phyloP scores from a whole-genome alignment of 176 grass and related monocot species.

The Oryza australiensis region DNA sequence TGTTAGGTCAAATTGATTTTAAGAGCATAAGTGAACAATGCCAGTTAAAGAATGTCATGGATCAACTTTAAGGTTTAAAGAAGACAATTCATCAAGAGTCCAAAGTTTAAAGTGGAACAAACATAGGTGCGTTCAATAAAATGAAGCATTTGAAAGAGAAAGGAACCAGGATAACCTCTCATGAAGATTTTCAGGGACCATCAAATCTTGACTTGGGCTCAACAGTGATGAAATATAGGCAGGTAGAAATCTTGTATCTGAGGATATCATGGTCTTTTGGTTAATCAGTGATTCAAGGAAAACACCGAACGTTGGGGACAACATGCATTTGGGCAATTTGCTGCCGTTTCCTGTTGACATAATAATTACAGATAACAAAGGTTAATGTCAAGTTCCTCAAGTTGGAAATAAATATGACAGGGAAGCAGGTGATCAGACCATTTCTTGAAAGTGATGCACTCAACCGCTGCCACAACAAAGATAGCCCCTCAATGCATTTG shows the following conservation, averaged over 20 bases:
- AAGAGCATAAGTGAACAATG: constrained; percentile 9
- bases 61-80: background rate
- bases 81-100: background rate
- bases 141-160: constrained; percentile 20
- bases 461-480: constrained; percentile 61
- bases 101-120: constrained; percentile 2
- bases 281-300: constrained; percentile 69
- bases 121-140: background rate
- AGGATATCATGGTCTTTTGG: constrained; percentile 83
- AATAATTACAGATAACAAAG: constrained; percentile 31
- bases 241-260: constrained; percentile 68
- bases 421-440: constrained; percentile 47
- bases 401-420: constrained; percentile 26
- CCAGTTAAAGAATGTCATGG: background rate
- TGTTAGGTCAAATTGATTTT: constrained; percentile 4
- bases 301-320: constrained; percentile 62
- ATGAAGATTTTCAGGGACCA: constrained; percentile 66
- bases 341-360: constrained; percentile 60
- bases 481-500: constrained; percentile 72
- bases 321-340: constrained; percentile 52
- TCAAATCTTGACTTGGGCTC: constrained; percentile 52
- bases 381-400: constrained; percentile 6
- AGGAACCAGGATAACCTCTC: constrained; percentile 51
- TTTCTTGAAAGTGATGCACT: constrained; percentile 59
- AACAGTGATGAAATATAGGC: constrained; percentile 81